Base-by-base conservation (phyloP, 164 flowering plant species). In the Stephania japonica region DNA sequence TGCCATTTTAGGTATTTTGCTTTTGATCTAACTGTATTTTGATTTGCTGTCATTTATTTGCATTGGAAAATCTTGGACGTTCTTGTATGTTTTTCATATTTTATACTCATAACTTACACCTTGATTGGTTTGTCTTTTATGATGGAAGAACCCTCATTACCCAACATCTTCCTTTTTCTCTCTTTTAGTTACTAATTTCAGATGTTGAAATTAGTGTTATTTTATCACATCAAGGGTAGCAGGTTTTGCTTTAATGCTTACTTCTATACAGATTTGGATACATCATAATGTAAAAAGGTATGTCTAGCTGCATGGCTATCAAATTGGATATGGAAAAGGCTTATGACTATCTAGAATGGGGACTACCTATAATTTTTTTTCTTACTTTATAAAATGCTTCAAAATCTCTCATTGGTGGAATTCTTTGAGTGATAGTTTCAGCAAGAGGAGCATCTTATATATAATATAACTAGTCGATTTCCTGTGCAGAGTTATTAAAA, bases 1-100 rank as follows among this genome's bases (percentile, higher is more conserved):
- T 65, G 90, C 91, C 65, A 87, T 84, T 73, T 79, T 93, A 83
- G 99, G 99, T 93, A 86, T 67, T 14, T 5, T 21, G 19, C 13
- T 56, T 71, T 62, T 47, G 32, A 42, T 59, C 59, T 21, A 75
- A 14, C 42, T 21, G 19, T 27, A 25, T 50, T 6, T 43, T 42
- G 38, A n/a, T 18, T 72, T 43, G 8, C 12, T 72, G 18, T 42
- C 38, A 13, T 42, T 42, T 42, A 70, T 7, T 16, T 56, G 63
- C 21, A 56, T 19, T 18, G 63, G 63, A 56, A 56, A 56, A 18
- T 56, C 32, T 56, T 16, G 18, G 18, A 21, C n/a, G 21, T 21
- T 18, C 63, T 56, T 56, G 5, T 18, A 16, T 56, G 63, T 56
- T 56, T 19, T 18, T 56, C 59, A 14, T 8, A 8, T 44, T 44